Base-by-base conservation (phyloP, 208 protist genomes). In the Trypanosoma boissoni region DNA sequence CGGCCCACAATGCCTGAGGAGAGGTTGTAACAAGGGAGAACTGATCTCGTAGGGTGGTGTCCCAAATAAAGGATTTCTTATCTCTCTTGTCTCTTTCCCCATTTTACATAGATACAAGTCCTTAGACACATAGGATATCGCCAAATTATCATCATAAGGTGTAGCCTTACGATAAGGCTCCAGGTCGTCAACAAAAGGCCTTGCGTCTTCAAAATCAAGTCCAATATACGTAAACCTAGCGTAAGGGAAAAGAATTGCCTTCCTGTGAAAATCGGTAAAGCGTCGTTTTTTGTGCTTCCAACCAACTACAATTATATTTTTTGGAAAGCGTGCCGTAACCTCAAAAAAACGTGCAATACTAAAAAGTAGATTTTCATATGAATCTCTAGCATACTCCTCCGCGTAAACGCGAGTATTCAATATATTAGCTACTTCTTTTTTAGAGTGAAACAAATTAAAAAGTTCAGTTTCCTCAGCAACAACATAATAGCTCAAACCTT, bases 301-400 rank as follows among this genome's bases (percentile, higher is more conserved):
- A n/a, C 54, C 52, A 8, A 83, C 72, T 36, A 83, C 72, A 43
- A 74, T 68, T 24, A 79, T 49, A 12, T 8, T 26, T 6, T 57
- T 42, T 10, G 76, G 76, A 36, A 72, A 76, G n/a, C 24, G 27
- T 6, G 63, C 62, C 1, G 59, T 66, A 24, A 83, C 12, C 63
- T 78, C 72, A 45, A 60, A 64, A 66, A 76, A 83, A 7, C 76
- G 60, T 43, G 68, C 72, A 29, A 79, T 27, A 29, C 60, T 61
- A 66, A 83, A 83, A 18, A 83, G 42, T 27, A 83, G 41, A 59
- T 83, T 83, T 58, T 83, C 76, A 29, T 72, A 62, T 12, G 68
- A 76, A 57, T 83, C 76, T 14, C 68, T 52, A 8, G 76, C 76
- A 60, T 67, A 72, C n/a, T 72, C 64, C 42, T 83, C 76, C 6